These are phyloP conservation scores for Mortierella hygrophila DNA, from an alignment of 192 early-diverging fungal species.

Conservation along the genomic window DNA sequence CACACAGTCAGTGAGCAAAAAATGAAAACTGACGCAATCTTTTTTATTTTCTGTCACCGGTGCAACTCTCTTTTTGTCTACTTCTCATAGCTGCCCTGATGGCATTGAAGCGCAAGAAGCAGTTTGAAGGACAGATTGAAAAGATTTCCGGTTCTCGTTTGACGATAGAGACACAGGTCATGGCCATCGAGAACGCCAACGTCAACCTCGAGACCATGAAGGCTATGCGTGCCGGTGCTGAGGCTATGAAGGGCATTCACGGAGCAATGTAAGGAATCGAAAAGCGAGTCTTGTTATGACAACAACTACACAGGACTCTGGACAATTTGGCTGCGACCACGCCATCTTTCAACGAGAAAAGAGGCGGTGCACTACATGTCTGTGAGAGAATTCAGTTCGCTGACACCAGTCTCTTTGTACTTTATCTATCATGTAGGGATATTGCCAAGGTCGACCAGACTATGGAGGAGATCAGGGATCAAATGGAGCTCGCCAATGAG, in stretches of 20 bases:
- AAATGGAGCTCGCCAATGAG: constrained; percentile 97
- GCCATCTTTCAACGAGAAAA: neutral
- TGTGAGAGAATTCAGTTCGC: neutral
- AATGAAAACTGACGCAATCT: constrained; percentile 2
- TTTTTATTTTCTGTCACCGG: neutral
- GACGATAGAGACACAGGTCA: constrained; percentile 94
- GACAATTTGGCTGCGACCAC: neutral
- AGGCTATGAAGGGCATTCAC: constrained; percentile 95
- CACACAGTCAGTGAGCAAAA: neutral
- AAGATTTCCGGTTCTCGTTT: constrained; percentile 90
- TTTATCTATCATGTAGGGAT: constrained; percentile 65
- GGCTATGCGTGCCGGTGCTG: constrained; percentile 92
- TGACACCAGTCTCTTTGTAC: neutral
- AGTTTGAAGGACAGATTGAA: constrained; percentile 86
- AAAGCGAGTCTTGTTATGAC: neutral
- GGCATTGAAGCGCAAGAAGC: constrained; percentile 96
- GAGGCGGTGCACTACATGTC: neutral
- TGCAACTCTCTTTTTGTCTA: neutral
- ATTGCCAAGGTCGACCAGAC: constrained; percentile 96
- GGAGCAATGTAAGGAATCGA: constrained; percentile 75
- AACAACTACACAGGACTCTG: neutral
- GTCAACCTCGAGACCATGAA: constrained; percentile 96
- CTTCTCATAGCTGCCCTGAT: constrained; percentile 79
- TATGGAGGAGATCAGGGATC: constrained; percentile 98
- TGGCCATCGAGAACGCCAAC: constrained; percentile 97